Conservation (phyloP, 345 rosid genomes). For the Euphorbia tirucalli region DNA sequence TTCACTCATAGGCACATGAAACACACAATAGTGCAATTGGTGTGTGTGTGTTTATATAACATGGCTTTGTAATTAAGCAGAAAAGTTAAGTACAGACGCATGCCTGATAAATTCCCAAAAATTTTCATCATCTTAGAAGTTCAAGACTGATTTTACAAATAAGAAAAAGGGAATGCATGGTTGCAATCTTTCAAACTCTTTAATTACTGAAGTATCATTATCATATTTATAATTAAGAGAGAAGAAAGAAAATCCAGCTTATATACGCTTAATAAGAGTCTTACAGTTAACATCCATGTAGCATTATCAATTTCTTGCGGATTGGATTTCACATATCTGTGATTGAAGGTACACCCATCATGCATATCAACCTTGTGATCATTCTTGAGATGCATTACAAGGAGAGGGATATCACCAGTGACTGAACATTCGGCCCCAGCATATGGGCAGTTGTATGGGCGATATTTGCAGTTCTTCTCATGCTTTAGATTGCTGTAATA, state of each 20-base stretch:
- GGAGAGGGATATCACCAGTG: constrained; percentile 68
- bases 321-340: constrained; percentile 81
- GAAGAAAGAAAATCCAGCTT: not conserved
- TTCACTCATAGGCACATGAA: too few species aligned
- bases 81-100: too few species aligned
- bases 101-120: too few species aligned
- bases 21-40: too few species aligned
- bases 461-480: constrained; percentile 64
- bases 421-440: constrained; percentile 86
- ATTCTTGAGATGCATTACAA: constrained; percentile 70
- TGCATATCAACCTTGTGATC: constrained; percentile 97
- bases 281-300: constrained; percentile 96
- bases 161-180: not conserved
- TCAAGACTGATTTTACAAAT: not conserved
- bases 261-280: constrained; percentile 12
- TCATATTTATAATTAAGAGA: not conserved
- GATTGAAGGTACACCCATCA: constrained; percentile 78
- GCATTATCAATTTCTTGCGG: constrained; percentile 92
- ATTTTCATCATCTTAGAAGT: not conserved
- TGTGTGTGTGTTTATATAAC: too few species aligned
- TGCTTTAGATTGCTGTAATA: constrained; percentile 83
- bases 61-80: too few species aligned
- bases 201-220: not conserved
- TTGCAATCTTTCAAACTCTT: not conserved
- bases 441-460: constrained; percentile 80